Conservation (phyloP, 2,329 filamentous ascomycete genomes). For the Pseudopyricularia cyperi region DNA sequence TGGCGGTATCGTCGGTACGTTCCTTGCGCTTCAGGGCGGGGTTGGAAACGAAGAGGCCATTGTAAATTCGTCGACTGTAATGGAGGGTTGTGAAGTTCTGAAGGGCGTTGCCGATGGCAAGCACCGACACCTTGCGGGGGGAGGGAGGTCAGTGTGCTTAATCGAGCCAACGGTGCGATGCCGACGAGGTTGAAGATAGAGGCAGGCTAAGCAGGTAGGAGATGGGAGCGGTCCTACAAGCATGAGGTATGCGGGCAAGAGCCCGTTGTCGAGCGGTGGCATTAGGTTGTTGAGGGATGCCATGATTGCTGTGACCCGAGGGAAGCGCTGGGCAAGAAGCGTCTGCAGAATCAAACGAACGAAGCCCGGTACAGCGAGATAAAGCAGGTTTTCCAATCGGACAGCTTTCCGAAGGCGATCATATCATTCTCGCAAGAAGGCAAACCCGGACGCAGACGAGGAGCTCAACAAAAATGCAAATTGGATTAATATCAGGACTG, state of each 20-base stretch:
- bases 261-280: constrained; percentile 27
- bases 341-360: neutral
- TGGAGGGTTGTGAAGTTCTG: constrained; percentile 71
- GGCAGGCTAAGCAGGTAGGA: neutral
- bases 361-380: neutral
- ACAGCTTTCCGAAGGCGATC: neutral
- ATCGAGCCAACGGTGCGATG: too few species aligned
- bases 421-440: neutral
- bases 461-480: neutral
- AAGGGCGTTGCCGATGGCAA: constrained; percentile 73
- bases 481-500: neutral
- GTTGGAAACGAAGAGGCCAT: constrained; percentile 46
- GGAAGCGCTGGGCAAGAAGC: neutral
- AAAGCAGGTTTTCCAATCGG: neutral
- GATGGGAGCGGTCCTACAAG: constrained; percentile 25
- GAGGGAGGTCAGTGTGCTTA: neutral
- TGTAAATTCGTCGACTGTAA: constrained; percentile 82
- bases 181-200: neutral
- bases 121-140: constrained; percentile 54
- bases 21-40: constrained; percentile 25
- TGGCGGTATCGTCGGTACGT: constrained; percentile 13
- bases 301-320: neutral
- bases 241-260: constrained; percentile 46
- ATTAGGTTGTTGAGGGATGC: neutral
- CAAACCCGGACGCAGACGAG: neutral